phyloP scores from a whole-genome alignment of 345 rosid genomes.

The Lumnitzera racemosa region DNA sequence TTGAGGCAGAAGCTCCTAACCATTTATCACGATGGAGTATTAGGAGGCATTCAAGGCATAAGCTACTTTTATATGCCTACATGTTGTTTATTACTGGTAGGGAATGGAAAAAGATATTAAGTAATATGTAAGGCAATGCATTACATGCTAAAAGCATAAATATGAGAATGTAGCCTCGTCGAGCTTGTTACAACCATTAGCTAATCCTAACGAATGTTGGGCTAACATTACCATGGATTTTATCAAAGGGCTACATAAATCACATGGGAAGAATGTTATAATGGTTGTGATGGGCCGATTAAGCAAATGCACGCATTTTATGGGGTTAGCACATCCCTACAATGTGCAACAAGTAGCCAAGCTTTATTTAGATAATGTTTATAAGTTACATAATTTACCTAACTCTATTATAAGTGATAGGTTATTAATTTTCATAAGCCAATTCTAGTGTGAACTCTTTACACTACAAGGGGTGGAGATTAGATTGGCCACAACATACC shows the following conservation, averaged over 20 bases:
- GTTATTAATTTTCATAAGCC: too few relatives aligned
- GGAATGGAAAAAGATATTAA: neutral
- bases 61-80: neutral
- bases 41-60: too few relatives aligned
- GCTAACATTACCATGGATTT: neutral
- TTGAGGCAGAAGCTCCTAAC: too few relatives aligned
- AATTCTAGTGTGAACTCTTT: too few relatives aligned
- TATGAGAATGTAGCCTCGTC: neutral
- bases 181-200: too few relatives aligned
- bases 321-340: neutral
- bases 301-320: neutral
- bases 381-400: too few relatives aligned
- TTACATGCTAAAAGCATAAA: neutral
- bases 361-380: neutral
- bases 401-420: too few relatives aligned
- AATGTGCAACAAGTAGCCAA: neutral
- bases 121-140: neutral
- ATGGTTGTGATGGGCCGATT: neutral
- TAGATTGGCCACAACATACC: too few relatives aligned
- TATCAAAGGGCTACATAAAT: neutral
- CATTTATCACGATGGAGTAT: too few relatives aligned
- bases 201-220: neutral
- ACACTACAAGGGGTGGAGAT: too few relatives aligned
- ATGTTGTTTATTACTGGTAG: neutral
- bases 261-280: neutral